A percentile compares a stretch with the other conserved stretches of the same genome.
phyloP scores from a whole-genome alignment of 495 filamentous ascomycete species.

The Parmelia sp. region DNA sequence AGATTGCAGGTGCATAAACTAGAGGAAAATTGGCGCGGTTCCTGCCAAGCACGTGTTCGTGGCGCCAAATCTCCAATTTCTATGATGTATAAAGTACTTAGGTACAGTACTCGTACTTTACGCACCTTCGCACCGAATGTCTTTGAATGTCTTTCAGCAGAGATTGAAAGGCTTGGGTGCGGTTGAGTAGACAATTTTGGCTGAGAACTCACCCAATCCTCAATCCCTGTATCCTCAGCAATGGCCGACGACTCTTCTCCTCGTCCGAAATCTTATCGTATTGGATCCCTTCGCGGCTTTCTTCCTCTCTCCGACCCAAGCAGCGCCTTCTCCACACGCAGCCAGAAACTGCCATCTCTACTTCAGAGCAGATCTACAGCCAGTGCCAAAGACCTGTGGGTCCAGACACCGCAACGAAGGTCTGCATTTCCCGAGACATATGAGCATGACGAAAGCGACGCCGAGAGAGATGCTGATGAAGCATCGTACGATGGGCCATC shows the following conservation, averaged over 20 bases:
- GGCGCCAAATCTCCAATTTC: no score
- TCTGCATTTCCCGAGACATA: constrained; percentile 16
- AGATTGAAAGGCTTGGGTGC: neutral
- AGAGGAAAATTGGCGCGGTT: no score
- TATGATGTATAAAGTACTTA: no score
- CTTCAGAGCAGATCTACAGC: constrained; percentile 27
- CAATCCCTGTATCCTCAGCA: neutral
- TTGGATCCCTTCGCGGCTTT: constrained; percentile 25
- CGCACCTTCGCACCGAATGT: no score
- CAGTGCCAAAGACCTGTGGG: constrained; percentile 23
- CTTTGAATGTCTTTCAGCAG: neutral
- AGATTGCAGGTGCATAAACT: no score
- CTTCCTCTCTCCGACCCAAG: constrained; percentile 28
- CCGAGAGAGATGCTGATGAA: constrained; percentile 19
- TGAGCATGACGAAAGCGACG: constrained; percentile 22
- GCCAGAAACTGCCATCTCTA: constrained; percentile 29
- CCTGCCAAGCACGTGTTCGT: no score
- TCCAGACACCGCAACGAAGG: constrained; percentile 16
- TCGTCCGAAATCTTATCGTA: constrained; percentile 15
- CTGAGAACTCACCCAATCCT: no score
- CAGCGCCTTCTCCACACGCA: constrained; percentile 26
- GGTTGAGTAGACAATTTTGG: neutral
- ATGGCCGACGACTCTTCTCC: constrained; percentile 17
- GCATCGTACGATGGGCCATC: constrained; percentile 3
- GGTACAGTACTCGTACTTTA: no score